Evolutionary conservation across 2,329 filamentous ascomycete species (phyloP).

Genomic region (Paraphoma sp.): DNA sequence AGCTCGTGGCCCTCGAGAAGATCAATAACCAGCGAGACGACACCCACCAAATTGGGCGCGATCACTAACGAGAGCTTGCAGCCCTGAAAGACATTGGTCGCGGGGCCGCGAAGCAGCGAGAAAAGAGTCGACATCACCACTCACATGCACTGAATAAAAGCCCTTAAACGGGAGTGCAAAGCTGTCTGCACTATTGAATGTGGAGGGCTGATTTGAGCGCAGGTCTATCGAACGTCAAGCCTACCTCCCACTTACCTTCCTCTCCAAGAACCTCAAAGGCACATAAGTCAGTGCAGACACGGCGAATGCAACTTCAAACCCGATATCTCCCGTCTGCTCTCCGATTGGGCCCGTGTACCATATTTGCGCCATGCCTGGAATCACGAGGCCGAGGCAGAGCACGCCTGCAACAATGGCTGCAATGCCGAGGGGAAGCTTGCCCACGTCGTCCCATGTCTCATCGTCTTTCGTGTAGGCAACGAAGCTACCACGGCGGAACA

Average conservation of each 20-base stretch:
- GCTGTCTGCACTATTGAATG: too few relatives aligned
- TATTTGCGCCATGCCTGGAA: constrained; percentile 66
- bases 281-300: constrained; percentile 54
- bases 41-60: too few relatives aligned
- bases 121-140: too few relatives aligned
- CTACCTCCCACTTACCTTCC: constrained; percentile 28
- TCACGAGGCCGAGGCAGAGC: constrained; percentile 55
- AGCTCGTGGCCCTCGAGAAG: too few relatives aligned
- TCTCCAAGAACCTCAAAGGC: constrained; percentile 52
- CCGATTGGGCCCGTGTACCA: constrained; percentile 70
- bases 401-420: constrained; percentile 50
- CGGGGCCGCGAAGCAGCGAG: too few relatives aligned
- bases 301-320: constrained; percentile 68
- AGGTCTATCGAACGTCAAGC: background rate
- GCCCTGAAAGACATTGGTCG: too few relatives aligned
- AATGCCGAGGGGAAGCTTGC: constrained; percentile 49
- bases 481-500: constrained; percentile 45
- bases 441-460: constrained; percentile 48
- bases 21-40: too few relatives aligned
- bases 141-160: too few relatives aligned
- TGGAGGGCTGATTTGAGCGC: background rate
- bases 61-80: too few relatives aligned
- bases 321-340: constrained; percentile 67
- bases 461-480: constrained; percentile 46
- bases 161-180: too few relatives aligned